Evolutionary conservation across 2,329 filamentous ascomycete species (phyloP).

Genomic region (Fusarium sp.): DNA sequence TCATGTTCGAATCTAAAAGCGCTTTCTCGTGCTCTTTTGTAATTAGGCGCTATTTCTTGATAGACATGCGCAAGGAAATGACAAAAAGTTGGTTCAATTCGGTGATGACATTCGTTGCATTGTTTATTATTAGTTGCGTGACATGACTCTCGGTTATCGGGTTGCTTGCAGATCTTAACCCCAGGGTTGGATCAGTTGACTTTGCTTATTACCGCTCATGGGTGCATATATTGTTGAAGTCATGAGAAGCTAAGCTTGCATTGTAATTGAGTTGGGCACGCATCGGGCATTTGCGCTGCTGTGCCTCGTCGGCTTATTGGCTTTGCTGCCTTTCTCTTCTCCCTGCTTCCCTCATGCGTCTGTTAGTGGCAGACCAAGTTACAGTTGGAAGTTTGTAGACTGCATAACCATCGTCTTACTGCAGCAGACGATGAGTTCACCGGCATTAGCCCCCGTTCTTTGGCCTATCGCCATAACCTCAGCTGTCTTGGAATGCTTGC

Average conservation of each 20-base stretch:
- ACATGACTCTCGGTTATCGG: conserved; percentile 34
- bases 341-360: conserved; percentile 29
- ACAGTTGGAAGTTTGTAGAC: neutral
- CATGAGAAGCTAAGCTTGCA: conserved; percentile 16
- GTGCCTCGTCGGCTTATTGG: conserved; percentile 3
- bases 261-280: conserved; percentile 34
- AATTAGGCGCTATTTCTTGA: conserved; percentile 43
- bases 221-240: conserved; percentile 5
- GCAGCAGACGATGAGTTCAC: conserved; percentile 37
- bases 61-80: conserved; percentile 37
- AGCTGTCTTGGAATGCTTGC: conserved; percentile 13
- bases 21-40: conserved; percentile 44
- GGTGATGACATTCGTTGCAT: conserved; percentile 8
- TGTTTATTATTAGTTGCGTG: conserved; percentile 11
- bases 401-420: conserved; percentile 30
- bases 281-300: conserved; percentile 38
- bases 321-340: conserved; percentile 19
- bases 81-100: conserved; percentile 43
- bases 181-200: conserved; percentile 1
- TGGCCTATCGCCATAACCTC: conserved; percentile 32
- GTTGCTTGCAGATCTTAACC: conserved; percentile 22
- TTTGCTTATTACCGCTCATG: conserved; percentile 24
- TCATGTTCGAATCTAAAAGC: conserved; percentile 43
- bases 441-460: conserved; percentile 25
- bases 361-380: conserved; percentile 18